These are phyloP conservation scores for Gossypium raimondii DNA, from an alignment of 345 rosid genomes.

Conservation along the genomic window DNA sequence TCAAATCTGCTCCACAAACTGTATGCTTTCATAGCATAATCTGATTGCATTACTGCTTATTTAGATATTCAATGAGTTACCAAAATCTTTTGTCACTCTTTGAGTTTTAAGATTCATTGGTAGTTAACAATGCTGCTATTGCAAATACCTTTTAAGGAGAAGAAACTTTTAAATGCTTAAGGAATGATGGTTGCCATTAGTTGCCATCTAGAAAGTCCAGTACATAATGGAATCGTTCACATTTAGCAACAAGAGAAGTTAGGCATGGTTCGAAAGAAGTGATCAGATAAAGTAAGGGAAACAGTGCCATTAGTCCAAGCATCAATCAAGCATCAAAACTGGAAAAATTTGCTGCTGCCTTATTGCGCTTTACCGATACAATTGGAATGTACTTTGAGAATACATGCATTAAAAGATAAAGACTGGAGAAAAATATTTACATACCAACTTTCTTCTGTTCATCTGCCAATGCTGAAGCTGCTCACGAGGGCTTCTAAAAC, in stretches of 20 bases:
- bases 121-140: background rate
- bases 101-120: background rate
- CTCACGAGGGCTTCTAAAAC: constrained; percentile 84
- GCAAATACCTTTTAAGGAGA: background rate
- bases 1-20: background rate
- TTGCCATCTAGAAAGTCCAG: too few species aligned
- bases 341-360: background rate
- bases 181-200: too few species aligned
- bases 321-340: background rate
- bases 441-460: constrained; percentile 91
- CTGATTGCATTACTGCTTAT: background rate
- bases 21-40: constrained; percentile 9
- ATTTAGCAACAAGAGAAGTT: background rate
- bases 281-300: background rate
- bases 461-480: constrained; percentile 99
- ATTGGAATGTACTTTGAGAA: background rate
- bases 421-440: constrained; percentile 34
- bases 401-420: background rate
- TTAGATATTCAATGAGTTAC: background rate
- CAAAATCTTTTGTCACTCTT: constrained; percentile 3
- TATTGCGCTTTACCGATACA: background rate
- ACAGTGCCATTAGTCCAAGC: background rate
- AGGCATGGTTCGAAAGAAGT: background rate
- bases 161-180: too few species aligned
- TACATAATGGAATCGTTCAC: background rate